A percentile compares a stretch with the other conserved stretches of the same genome.
Conservation (phyloP, 2,329 filamentous ascomycete species). For the Cladosporium sp. region DNA sequence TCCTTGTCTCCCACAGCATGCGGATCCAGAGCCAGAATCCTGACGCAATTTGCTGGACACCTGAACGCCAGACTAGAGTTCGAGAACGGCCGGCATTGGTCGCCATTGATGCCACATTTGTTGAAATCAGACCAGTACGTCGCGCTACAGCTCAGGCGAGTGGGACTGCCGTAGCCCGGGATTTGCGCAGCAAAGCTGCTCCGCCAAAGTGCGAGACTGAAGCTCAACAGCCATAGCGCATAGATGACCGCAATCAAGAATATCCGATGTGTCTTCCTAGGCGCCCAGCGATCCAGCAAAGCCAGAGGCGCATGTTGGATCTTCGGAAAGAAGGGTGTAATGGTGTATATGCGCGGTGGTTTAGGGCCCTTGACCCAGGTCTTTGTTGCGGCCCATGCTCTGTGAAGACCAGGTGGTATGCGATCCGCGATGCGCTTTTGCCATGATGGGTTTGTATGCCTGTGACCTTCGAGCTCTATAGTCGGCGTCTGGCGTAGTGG, state of each 20-base stretch:
- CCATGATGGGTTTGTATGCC: slow-evolving; percentile 18
- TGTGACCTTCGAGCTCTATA: slow-evolving; percentile 24
- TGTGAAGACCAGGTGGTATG: slow-evolving; percentile 25
- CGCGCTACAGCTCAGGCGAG: slow-evolving; percentile 61
- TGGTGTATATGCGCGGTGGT: slow-evolving; percentile 46
- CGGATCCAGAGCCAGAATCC: slow-evolving; percentile 63
- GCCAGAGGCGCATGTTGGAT: slow-evolving; percentile 65
- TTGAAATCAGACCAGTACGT: slow-evolving; percentile 70
- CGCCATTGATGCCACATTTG: slow-evolving; percentile 69
- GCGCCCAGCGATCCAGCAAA: slow-evolving; percentile 60
- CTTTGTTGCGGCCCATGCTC: slow-evolving; percentile 33
- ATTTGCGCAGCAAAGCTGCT: slow-evolving; percentile 60
- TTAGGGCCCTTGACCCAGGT: slow-evolving; percentile 48
- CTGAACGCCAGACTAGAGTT: slow-evolving; percentile 67
- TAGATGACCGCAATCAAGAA: slow-evolving; percentile 58
- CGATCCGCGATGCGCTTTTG: slow-evolving; percentile 20
- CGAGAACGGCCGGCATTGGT: slow-evolving; percentile 70
- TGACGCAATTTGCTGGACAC: slow-evolving; percentile 68
- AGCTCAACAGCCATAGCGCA: slow-evolving; percentile 64
- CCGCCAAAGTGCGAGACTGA: slow-evolving; percentile 63
- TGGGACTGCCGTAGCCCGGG: slow-evolving; percentile 62
- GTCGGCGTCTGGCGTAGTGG: slow-evolving; percentile 22
- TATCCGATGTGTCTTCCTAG: slow-evolving; percentile 56
- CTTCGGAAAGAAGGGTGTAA: slow-evolving; percentile 55
- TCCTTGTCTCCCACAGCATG: slow-evolving; percentile 69